These are phyloP conservation scores for Termitomyces sp. DNA, from an alignment of 768 basidiomycete genomes.

Conservation along the genomic window DNA sequence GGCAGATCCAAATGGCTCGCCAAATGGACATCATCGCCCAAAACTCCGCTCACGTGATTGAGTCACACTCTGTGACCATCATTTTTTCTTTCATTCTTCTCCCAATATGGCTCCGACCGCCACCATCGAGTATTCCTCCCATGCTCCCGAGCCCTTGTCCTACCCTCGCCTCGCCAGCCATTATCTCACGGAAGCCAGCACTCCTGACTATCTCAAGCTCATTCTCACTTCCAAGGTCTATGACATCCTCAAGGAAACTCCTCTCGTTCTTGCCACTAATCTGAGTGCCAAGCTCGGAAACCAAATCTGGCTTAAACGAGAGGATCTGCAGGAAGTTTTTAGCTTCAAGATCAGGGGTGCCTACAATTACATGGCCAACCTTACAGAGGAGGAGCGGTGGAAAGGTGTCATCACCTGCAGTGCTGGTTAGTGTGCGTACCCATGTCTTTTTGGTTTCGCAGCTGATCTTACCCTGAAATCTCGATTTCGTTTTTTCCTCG, in stretches of 20 bases:
- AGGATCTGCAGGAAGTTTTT: slow-evolving; percentile 96
- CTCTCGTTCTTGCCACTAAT: slow-evolving; percentile 80
- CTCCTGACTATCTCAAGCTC: slow-evolving; percentile 84
- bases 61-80: slow-evolving; percentile 6
- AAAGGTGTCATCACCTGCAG: slow-evolving; percentile 98
- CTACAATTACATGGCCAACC: slow-evolving; percentile 95
- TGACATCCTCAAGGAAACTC: slow-evolving; percentile 84
- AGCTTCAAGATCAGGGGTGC: slow-evolving; percentile 99
- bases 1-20: slow-evolving; percentile 6
- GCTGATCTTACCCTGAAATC: slow-evolving; percentile 4
- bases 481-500: neutral
- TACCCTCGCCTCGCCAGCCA: slow-evolving; percentile 69
- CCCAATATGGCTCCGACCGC: slow-evolving; percentile 37
- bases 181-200: slow-evolving; percentile 54
- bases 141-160: slow-evolving; percentile 55
- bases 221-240: slow-evolving; percentile 90
- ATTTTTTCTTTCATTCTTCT: neutral
- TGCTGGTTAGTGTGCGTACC: slow-evolving; percentile 80
- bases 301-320: slow-evolving; percentile 93
- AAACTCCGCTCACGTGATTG: slow-evolving; percentile 6
- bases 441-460: slow-evolving; percentile 12
- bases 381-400: slow-evolving; percentile 87
- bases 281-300: slow-evolving; percentile 86
- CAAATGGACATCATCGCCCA: slow-evolving; percentile 6
- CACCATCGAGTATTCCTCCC: slow-evolving; percentile 63